Percentiles rank a stretch among this genome's conserved stretches.
Evolutionary conservation across 2,329 filamentous ascomycete species (phyloP).

Genomic region (Pseudogymnoascus sp.): DNA sequence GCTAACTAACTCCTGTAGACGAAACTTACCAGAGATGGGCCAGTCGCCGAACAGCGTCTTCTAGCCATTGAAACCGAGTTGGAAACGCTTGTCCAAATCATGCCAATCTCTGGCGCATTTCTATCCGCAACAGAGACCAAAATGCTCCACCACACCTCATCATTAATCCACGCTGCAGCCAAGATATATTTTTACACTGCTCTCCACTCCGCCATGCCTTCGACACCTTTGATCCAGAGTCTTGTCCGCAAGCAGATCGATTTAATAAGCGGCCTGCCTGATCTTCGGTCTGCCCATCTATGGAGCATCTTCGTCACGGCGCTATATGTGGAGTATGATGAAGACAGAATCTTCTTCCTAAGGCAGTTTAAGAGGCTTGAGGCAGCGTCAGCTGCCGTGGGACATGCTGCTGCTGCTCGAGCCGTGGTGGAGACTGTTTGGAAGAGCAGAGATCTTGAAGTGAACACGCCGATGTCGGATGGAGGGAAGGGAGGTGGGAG

Average conservation of each 20-base stretch:
- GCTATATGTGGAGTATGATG: slow-evolving; percentile 13
- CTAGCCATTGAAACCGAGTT: slow-evolving; percentile 10
- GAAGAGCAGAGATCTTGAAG: slow-evolving; percentile 15
- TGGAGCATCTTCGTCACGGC: slow-evolving; percentile 17
- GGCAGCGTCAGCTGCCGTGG: slow-evolving; percentile 10
- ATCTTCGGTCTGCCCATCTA: slow-evolving; percentile 13
- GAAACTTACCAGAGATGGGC: neutral
- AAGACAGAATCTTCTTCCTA: slow-evolving; percentile 16
- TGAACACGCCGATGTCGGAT: neutral
- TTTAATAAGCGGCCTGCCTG: slow-evolving; percentile 8
- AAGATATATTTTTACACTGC: slow-evolving; percentile 16
- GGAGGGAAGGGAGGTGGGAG: neutral
- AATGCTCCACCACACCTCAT: slow-evolving; percentile 12
- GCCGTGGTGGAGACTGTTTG: slow-evolving; percentile 14
- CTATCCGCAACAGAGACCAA: neutral
- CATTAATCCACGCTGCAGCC: slow-evolving; percentile 12
- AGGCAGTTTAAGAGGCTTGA: slow-evolving; percentile 15
- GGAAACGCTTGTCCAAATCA: slow-evolving; percentile 12
- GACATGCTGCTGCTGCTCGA: slow-evolving; percentile 11
- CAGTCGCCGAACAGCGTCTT: neutral
- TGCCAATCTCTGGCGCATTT: neutral
- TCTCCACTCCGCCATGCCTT: slow-evolving; percentile 12
- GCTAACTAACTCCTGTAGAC: too few relatives aligned
- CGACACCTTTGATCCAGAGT: slow-evolving; percentile 10
- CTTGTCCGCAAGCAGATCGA: slow-evolving; percentile 12